Base-by-base conservation (phyloP, 345 rosid species). In the Arabidopsis arenosa region DNA sequence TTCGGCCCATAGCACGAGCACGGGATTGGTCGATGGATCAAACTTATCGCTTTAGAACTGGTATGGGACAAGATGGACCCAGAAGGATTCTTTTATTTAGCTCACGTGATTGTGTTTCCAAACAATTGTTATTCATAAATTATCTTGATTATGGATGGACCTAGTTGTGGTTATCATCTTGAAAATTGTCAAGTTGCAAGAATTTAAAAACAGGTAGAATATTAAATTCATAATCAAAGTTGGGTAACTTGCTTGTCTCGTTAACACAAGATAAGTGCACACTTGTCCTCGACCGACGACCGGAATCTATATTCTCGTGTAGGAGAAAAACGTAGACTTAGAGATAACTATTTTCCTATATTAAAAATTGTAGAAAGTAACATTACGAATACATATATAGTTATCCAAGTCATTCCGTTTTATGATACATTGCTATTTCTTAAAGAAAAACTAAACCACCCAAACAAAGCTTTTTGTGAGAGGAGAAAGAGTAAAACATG, bases 81-180 rank as follows among this genome's bases (percentile, higher is more conserved):
- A 44, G 33, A 5, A 53, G 1, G 69, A 75, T 39, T 51, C 56
- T 52, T 68, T 33, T 23, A 23, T 75, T 33, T 68, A 33, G 70
- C 45, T 53, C 56, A 55, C 58, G 80, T 62, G 70, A 49, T 36
- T 37, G n/a, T 75, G n/a, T 57, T 57, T 66, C n/a, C 40, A 66
- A 15, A 37, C 52, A 57, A 37, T 41, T 48, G 15, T 63, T 53
- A 14, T 45, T 45, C 43, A 12, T 67, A 21, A 23, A 41, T 37
- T 4, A 58, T 45, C 56, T 45, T 8, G 41, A 37, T 26, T 9
- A 28, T 67, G 67, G 72, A 8, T 51, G 61, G 72, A 8, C 37
- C 21, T 28, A 39, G 23, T 8, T 52, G 70, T 32, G 17, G 14
- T 33, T 13, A 23, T 64, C 12, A 55, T 55, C 14, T 44, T 74